Percentiles rank a stretch among this genome's conserved stretches.
Conservation (phyloP, 345 rosid genomes). For the Theobroma cacao region DNA sequence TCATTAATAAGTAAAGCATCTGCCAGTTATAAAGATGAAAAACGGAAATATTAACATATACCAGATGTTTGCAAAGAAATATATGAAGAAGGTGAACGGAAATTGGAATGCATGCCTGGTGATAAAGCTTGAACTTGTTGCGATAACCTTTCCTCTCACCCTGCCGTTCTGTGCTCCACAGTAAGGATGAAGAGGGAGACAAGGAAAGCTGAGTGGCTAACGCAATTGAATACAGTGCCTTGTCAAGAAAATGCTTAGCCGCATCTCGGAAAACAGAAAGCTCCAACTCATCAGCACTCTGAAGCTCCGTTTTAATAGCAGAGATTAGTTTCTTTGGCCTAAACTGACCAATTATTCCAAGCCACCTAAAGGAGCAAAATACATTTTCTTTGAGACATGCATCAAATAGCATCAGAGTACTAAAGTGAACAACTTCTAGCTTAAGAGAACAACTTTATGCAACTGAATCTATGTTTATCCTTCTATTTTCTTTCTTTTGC, state of each 20-base stretch:
- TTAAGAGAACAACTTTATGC: background rate
- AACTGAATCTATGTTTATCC: background rate
- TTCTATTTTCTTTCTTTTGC: background rate
- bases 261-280: constrained; percentile 42
- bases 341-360: constrained; percentile 72
- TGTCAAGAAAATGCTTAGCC: constrained; percentile 66
- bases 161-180: constrained; percentile 51
- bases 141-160: constrained; percentile 56
- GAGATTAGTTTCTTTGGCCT: constrained; percentile 73
- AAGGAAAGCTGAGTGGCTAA: constrained; percentile 58
- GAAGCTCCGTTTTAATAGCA: constrained; percentile 51
- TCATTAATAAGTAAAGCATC: background rate
- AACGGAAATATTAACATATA: background rate
- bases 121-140: constrained; percentile 63
- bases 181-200: constrained; percentile 42
- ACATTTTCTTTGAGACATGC: background rate
- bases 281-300: constrained; percentile 51
- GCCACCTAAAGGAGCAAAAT: constrained; percentile 49
- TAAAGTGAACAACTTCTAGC: background rate
- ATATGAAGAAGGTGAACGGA: background rate
- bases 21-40: background rate
- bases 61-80: background rate
- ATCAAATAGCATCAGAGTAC: background rate
- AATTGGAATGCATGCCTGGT: constrained; percentile 46
- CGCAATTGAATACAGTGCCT: constrained; percentile 69